Evolutionary conservation across 2,329 filamentous ascomycete genomes (phyloP), one percentile per base, ranked within the genome.

Genomic region (Zymoseptoria brevis): DNA sequence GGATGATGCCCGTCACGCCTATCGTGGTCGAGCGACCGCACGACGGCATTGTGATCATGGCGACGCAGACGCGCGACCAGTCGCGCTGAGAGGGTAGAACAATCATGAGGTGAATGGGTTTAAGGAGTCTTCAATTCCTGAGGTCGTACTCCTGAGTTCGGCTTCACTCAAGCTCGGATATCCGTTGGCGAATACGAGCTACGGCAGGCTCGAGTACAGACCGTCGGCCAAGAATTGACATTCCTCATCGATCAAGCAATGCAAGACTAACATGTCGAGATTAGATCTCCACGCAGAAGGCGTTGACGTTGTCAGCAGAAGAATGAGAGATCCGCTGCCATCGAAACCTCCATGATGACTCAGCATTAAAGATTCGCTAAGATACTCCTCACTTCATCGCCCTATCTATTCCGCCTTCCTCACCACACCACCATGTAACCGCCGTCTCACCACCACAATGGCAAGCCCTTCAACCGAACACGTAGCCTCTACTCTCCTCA

Each of bases 401-500:
- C 50, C 19, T 51, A 19, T 51, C 19, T 8, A 51, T n/a, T 16
- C 49, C 4, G 21, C 49, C 50, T 8, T 6, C 19, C 50, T 21
- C 4, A 51, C 19, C 50, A 13, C 24, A 54, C 24, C 45, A 55
- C 41, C 45, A 53, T 26, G 22, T 51, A 24, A 53, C 51, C 51
- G n/a, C 3, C 26, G 29, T 13, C 21, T 19, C 57, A 4, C 45
- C 51, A 55, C 9, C 19, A 55, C 16, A 26, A 72, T 72, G 69
- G 67, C 67, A 51, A 54, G 56, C 13, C 64, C 67, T 64, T 64
- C 66, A 24, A 59, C 64, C 55, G 64, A 68, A 58, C 66, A 73
- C 56, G 64, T 69, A 8, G 71, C 71, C 0, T 80, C 85, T 64
- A 76, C 80, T 7, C 84, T 96, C 55, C 86, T 97, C 56, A 75